These are phyloP conservation scores for Fusarium sterilihyphosum DNA, from an alignment of 2,329 filamentous ascomycete genomes.

Conservation along the genomic window DNA sequence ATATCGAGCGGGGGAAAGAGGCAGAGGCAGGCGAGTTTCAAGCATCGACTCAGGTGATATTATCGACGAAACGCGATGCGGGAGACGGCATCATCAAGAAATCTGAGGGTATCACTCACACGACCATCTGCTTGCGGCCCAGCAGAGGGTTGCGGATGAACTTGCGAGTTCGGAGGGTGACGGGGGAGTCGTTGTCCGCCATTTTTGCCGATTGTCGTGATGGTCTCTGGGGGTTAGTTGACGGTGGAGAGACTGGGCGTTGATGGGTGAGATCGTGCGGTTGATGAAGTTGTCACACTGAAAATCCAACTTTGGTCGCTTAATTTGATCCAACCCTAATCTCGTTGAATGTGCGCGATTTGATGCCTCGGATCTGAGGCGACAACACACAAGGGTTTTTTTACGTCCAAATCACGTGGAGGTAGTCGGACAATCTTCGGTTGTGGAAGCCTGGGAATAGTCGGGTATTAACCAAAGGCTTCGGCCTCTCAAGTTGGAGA, in stretches of 20 bases:
- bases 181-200: constrained; percentile 82
- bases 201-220: constrained; percentile 72
- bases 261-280: constrained; percentile 46
- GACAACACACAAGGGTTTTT: constrained; percentile 10
- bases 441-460: background rate
- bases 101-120: constrained; percentile 73
- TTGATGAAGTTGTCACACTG: constrained; percentile 47
- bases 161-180: constrained; percentile 97
- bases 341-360: constrained; percentile 11
- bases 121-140: constrained; percentile 99
- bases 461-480: constrained; percentile 13
- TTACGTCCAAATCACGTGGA: constrained; percentile 30
- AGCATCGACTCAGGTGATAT: constrained; percentile 26
- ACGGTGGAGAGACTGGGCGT: constrained; percentile 46
- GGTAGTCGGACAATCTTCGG: constrained; percentile 26
- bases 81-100: constrained; percentile 20
- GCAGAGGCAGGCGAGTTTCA: background rate
- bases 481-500: constrained; percentile 8
- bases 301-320: constrained; percentile 54
- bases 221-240: constrained; percentile 48
- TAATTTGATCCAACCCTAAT: constrained; percentile 61
- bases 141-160: constrained; percentile 99
- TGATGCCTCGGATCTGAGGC: constrained; percentile 34
- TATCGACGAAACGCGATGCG: constrained; percentile 17
- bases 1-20: constrained; percentile 9